Conservation (phyloP, 139 green algal genomes). For the Microglena sp. region DNA sequence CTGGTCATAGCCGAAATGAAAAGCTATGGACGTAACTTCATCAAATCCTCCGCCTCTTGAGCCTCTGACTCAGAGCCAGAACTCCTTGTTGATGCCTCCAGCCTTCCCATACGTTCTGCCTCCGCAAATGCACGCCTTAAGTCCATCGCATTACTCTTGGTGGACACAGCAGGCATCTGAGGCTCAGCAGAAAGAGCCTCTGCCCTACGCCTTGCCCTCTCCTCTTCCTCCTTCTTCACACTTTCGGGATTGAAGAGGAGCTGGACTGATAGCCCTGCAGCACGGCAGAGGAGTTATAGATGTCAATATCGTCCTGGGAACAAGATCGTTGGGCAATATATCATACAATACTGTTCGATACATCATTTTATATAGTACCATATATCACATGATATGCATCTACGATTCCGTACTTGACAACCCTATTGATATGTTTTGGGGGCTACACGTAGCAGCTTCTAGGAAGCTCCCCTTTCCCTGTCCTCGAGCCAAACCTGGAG, state of each 20-base stretch:
- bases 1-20: too few species aligned
- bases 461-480: too few species aligned
- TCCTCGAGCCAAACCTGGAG: too few species aligned
- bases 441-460: too few species aligned
- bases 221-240: conserved; percentile 20
- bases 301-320: too few species aligned
- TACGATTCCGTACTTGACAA: too few species aligned
- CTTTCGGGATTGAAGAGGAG: conserved; percentile 36
- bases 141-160: conserved; percentile 20
- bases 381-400: background rate
- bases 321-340: background rate
- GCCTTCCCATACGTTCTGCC: background rate
- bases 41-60: too few species aligned
- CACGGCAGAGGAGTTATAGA: too few species aligned
- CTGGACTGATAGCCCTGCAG: conserved; percentile 40
- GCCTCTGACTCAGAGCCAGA: too few species aligned
- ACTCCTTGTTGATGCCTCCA: too few species aligned
- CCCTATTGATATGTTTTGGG: too few species aligned
- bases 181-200: conserved; percentile 13
- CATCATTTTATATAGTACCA: background rate
- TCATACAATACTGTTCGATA: background rate
- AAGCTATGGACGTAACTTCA: too few species aligned
- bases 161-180: conserved; percentile 33
- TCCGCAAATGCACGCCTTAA: conserved; percentile 24
- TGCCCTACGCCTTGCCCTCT: background rate